These are phyloP conservation scores for Collybia sordida DNA, from an alignment of 768 basidiomycete species.

Conservation along the genomic window DNA sequence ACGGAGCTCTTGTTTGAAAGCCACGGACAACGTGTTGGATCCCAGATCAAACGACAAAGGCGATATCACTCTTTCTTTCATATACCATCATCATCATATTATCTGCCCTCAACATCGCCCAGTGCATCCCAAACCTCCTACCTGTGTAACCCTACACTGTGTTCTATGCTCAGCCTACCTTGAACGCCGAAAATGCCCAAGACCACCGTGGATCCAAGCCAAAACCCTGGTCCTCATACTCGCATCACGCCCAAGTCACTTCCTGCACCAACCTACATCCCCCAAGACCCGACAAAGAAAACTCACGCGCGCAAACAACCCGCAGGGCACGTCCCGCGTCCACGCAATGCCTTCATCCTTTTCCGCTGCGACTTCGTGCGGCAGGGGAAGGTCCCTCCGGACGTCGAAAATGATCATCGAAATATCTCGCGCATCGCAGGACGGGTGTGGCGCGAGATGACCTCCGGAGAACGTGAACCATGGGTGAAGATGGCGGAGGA, in stretches of 20 bases:
- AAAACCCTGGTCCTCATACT: neutral
- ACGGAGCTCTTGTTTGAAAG: neutral
- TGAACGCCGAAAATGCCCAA: neutral
- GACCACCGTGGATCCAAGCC: neutral
- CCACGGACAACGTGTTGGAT: neutral
- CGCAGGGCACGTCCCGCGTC: constrained; percentile 62
- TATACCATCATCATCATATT: neutral
- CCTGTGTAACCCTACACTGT: neutral
- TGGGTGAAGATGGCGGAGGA: constrained; percentile 50
- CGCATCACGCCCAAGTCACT: constrained; percentile 4
- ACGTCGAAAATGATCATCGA: constrained; percentile 63
- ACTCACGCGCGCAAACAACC: constrained; percentile 51
- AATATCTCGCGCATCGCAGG: constrained; percentile 71
- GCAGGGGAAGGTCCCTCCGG: constrained; percentile 53
- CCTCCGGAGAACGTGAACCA: constrained; percentile 38
- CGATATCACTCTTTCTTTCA: neutral
- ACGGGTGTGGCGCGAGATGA: constrained; percentile 62
- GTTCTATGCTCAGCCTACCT: neutral
- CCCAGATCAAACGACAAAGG: neutral
- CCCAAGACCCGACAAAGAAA: constrained; percentile 33
- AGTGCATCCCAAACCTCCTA: neutral
- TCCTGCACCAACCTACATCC: constrained; percentile 22
- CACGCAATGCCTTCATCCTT: constrained; percentile 78
- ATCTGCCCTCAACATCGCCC: neutral
- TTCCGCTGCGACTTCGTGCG: constrained; percentile 74